A percentile compares a stretch with the other conserved stretches of the same genome.
Evolutionary conservation across 1,284 basidiomycete species (phyloP).

Genomic region (Bondarzewia mesenterica): DNA sequence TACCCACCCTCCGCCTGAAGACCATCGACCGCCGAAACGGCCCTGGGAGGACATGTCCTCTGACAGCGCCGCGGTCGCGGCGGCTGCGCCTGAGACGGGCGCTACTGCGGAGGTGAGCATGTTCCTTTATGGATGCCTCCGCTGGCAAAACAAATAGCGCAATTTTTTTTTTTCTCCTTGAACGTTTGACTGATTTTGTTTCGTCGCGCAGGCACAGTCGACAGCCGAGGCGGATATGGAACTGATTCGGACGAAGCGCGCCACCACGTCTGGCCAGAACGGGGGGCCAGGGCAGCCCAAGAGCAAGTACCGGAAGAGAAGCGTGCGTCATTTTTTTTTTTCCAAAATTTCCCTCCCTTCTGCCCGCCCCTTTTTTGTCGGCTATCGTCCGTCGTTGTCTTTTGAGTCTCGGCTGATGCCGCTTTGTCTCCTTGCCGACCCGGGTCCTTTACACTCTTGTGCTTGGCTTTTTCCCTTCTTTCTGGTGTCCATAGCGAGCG

Average conservation of each 20-base stretch:
- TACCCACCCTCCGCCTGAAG: conserved; percentile 16
- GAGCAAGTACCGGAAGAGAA: conserved; percentile 74
- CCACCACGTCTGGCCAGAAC: conserved; percentile 38
- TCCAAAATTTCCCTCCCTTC: too few relatives aligned
- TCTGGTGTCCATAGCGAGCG: conserved; percentile 44
- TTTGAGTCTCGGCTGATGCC: too few relatives aligned
- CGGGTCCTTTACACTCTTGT: conserved; percentile 13
- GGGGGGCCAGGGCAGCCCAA: conserved; percentile 39
- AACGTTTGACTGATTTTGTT: conserved; percentile 1
- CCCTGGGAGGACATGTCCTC: conserved; percentile 68
- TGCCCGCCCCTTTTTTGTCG: too few relatives aligned
- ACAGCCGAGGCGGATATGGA: conserved; percentile 77
- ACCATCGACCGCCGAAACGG: conserved; percentile 55
- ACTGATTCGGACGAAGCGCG: conserved; percentile 67
- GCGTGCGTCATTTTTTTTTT: conserved; percentile 43
- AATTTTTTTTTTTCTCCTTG: too few relatives aligned
- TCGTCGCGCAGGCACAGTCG: conserved; percentile 30
- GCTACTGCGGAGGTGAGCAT: conserved; percentile 22
- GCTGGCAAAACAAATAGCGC: too few relatives aligned
- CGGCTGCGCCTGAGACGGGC: conserved; percentile 3
- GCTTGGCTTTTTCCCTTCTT: conserved; percentile 9
- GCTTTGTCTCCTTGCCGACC: too few relatives aligned
- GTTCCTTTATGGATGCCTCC: too few relatives aligned
- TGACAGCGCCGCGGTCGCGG: conserved; percentile 6
- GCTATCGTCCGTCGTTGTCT: too few relatives aligned